These are phyloP conservation scores for Volvariella surrecta DNA, from an alignment of 1,284 basidiomycete species.

Conservation along the genomic window DNA sequence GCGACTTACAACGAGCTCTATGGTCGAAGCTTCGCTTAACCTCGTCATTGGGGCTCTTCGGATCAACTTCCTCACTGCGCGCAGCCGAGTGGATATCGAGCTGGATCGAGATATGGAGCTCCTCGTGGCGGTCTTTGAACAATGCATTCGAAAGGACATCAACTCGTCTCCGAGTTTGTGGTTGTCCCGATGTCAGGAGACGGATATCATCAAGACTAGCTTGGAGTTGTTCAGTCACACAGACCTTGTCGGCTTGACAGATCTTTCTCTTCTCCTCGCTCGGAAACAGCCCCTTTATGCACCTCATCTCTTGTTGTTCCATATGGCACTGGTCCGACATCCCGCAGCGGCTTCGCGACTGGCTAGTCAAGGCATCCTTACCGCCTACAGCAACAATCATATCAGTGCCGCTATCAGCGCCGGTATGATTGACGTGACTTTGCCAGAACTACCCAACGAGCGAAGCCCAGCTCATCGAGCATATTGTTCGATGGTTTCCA, in stretches of 20 bases:
- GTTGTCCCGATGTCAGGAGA: slow-evolving; percentile 77
- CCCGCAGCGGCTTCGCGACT: slow-evolving; percentile 77
- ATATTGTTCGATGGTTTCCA: slow-evolving; percentile 82
- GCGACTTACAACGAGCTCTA: slow-evolving; percentile 44
- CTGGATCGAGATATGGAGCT: slow-evolving; percentile 77
- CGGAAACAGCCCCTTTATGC: slow-evolving; percentile 63
- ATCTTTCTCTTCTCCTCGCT: slow-evolving; percentile 48
- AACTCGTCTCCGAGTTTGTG: slow-evolving; percentile 60
- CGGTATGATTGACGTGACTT: slow-evolving; percentile 60
- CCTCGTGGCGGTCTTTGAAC: slow-evolving; percentile 74
- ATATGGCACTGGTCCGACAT: slow-evolving; percentile 78
- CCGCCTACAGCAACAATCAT: slow-evolving; percentile 78
- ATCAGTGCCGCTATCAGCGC: slow-evolving; percentile 70
- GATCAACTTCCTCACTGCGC: slow-evolving; percentile 59
- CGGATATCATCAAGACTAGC: slow-evolving; percentile 70
- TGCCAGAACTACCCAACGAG: slow-evolving; percentile 64
- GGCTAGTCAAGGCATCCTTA: slow-evolving; percentile 75
- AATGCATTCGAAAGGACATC: slow-evolving; percentile 63
- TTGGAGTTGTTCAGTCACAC: slow-evolving; percentile 68
- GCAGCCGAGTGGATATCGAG: slow-evolving; percentile 47
- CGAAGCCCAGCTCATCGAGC: slow-evolving; percentile 71
- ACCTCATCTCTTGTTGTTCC: slow-evolving; percentile 73
- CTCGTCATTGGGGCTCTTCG: slow-evolving; percentile 66
- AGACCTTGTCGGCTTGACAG: slow-evolving; percentile 61
- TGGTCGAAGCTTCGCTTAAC: slow-evolving; percentile 55